These are phyloP conservation scores for Haplosporangium gracile DNA, from an alignment of 192 early-diverging fungal genomes.

Conservation along the genomic window DNA sequence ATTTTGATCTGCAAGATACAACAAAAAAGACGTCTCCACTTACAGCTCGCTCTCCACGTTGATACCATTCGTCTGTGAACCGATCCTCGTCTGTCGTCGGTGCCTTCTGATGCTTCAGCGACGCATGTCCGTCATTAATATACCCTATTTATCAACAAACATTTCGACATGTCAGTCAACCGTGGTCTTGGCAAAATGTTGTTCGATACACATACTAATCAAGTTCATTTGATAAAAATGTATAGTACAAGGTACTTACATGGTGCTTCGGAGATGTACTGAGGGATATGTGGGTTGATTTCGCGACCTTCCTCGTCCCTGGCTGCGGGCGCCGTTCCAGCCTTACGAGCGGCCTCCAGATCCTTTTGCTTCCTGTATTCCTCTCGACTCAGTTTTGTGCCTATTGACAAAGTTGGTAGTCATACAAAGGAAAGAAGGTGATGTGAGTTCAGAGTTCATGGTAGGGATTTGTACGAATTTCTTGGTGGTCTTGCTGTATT, in stretches of 20 bases:
- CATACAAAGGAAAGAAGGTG: background rate
- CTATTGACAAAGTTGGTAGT: constrained; percentile 6
- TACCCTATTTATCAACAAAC: constrained; percentile 64
- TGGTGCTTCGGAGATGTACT: constrained; percentile 96
- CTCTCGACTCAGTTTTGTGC: constrained; percentile 88
- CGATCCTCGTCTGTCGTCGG: constrained; percentile 41
- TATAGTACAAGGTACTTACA: constrained; percentile 62
- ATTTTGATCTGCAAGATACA: background rate
- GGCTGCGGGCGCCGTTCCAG: constrained; percentile 89
- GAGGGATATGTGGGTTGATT: constrained; percentile 99
- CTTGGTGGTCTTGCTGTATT: background rate
- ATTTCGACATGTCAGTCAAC: background rate
- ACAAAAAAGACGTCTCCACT: constrained; percentile 5
- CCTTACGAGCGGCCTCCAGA: constrained; percentile 96
- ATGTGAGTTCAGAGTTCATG: background rate
- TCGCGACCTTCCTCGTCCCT: constrained; percentile 89
- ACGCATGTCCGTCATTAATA: constrained; percentile 82
- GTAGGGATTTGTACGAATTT: too few relatives aligned
- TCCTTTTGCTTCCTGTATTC: constrained; percentile 96
- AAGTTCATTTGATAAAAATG: background rate
- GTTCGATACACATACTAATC: background rate
- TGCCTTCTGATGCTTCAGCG: constrained; percentile 90
- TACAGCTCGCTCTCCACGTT: constrained; percentile 77
- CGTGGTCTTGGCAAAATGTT: too few relatives aligned
- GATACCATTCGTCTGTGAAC: constrained; percentile 80